Evolutionary conservation across 2,329 filamentous ascomycete species (phyloP).

Genomic region (Paecilomyces variotii): DNA sequence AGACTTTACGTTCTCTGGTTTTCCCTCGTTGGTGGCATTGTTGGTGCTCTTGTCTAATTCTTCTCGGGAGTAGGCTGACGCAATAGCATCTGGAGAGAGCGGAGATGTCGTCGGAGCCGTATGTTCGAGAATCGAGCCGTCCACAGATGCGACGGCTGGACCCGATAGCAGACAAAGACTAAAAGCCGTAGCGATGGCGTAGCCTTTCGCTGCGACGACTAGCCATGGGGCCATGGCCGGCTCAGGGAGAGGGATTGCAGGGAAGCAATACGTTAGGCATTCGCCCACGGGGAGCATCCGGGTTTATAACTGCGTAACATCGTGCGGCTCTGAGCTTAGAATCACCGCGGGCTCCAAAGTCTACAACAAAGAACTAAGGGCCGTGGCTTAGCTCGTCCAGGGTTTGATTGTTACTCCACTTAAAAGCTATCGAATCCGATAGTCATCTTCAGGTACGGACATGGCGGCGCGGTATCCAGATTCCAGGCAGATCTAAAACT

Average conservation of each 20-base stretch:
- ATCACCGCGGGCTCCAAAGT: background rate
- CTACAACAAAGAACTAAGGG: background rate
- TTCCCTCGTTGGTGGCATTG: background rate
- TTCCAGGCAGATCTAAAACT: background rate
- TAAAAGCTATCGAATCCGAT: background rate
- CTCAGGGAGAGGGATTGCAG: background rate
- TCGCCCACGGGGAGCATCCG: background rate
- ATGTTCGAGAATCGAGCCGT: background rate
- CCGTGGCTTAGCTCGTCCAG: background rate
- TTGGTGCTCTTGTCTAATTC: background rate
- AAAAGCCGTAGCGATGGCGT: background rate
- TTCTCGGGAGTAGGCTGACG: background rate
- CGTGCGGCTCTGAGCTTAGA: background rate
- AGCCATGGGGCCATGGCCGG: background rate
- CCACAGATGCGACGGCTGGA: background rate
- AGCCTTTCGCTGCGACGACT: background rate
- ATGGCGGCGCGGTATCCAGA: background rate
- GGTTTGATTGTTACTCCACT: background rate
- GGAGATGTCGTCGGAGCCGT: background rate
- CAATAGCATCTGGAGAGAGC: background rate
- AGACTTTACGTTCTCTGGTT: background rate
- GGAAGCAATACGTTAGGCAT: background rate
- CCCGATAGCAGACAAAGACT: background rate
- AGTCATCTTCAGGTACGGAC: background rate
- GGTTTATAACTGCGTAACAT: background rate